phyloP scores from a whole-genome alignment of 2,329 filamentous ascomycete species.

The Xylariales sp. region DNA sequence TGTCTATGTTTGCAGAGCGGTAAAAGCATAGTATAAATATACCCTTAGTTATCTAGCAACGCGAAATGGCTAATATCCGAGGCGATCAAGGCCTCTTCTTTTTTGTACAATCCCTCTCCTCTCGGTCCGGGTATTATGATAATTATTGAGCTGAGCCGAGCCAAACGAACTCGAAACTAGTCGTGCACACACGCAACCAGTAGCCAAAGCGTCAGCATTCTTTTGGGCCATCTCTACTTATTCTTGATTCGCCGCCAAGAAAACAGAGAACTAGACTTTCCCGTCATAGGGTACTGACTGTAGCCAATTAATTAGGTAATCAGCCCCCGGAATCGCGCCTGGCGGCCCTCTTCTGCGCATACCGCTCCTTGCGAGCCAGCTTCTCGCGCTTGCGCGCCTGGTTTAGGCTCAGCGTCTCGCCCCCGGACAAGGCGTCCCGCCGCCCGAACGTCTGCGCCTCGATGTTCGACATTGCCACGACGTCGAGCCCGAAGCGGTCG shows the following conservation, averaged over 20 bases:
- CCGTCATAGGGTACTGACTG: too few species aligned
- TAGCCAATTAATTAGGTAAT: neutral
- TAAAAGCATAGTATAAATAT: slow-evolving; percentile 15
- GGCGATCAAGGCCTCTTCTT: neutral
- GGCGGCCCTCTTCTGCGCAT: slow-evolving; percentile 31
- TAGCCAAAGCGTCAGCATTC: too few species aligned
- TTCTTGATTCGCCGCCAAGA: too few species aligned
- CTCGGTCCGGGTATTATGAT: slow-evolving; percentile 15
- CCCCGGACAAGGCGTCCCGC: slow-evolving; percentile 52
- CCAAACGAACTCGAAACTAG: neutral
- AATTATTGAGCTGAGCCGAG: neutral
- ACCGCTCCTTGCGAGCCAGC: slow-evolving; percentile 59
- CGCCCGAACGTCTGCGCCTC: too few species aligned
- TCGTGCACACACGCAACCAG: too few species aligned
- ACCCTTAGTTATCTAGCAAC: slow-evolving; percentile 22
- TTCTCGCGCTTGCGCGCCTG: slow-evolving; percentile 77
- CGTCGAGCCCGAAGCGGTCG: slow-evolving; percentile 83
- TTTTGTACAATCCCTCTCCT: neutral
- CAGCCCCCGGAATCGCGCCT: slow-evolving; percentile 7
- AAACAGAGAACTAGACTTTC: too few species aligned
- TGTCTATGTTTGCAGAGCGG: slow-evolving; percentile 15
- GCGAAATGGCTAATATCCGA: slow-evolving; percentile 17
- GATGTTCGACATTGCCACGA: slow-evolving; percentile 58
- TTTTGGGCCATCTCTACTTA: too few species aligned
- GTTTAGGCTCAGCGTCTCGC: slow-evolving; percentile 68